Base-by-base conservation (phyloP, 257 asterid genomes). In the Przewalskia tangutica region DNA sequence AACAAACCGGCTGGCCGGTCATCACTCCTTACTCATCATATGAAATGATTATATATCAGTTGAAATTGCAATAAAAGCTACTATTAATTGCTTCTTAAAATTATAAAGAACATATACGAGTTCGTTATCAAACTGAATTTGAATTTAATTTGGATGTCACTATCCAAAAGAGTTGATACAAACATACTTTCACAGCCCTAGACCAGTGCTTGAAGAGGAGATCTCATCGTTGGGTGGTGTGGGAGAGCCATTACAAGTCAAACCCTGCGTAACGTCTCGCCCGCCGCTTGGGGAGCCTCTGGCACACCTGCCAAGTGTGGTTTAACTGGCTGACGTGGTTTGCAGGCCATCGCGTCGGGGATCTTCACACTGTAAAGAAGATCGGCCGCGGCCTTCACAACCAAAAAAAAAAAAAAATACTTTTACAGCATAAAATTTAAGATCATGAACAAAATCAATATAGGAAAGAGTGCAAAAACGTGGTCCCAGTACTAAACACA, bases 401-500 rank as follows among this genome's bases (percentile, higher is more conserved):
- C n/a, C n/a, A n/a, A n/a, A n/a, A n/a, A n/a, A n/a, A n/a, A n/a
- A n/a, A n/a, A n/a, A n/a, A n/a, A n/a, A n/a, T n/a, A n/a, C n/a
- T n/a, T n/a, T n/a, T n/a, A n/a, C n/a, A n/a, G 55, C 62, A 83
- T 60, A 32, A 80, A 80, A 86, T 83, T 81, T 83, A 84, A 75
- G 81, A 82, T 27, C 32, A 27, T 27, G 70, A 34, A 84, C 91
- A 75, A 58, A 76, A 87, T 89, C 92, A 77, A 84, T 86, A 87
- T 84, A 82, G 93, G 84, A 87, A 83, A 5, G 60, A 84, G 89
- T 84, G 92, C 63, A 50, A 14, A 14, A 86, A 44, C 60, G 78
- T 90, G 88, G 85, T 87, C 86, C 83, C 82, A 63, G 62, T 27
- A 51, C 59, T 20, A 87, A 82, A 85, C 75, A 12, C 84, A 79